Conservation (phyloP, 2,329 filamentous ascomycete genomes). For the Aspergillus sp. region DNA sequence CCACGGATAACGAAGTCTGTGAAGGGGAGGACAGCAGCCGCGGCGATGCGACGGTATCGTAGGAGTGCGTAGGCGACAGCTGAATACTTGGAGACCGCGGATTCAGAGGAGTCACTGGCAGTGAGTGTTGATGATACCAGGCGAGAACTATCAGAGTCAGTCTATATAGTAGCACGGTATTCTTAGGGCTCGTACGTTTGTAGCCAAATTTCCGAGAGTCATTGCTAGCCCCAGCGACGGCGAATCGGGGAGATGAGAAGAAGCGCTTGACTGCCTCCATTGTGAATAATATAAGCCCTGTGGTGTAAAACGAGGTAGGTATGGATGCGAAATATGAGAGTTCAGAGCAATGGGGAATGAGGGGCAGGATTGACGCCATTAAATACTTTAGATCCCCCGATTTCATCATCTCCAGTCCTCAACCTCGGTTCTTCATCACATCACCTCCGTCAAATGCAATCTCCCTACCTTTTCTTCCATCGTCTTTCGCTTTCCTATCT, state of each 20-base stretch:
- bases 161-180: conserved; percentile 1
- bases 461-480: not conserved
- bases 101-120: conserved; percentile 83
- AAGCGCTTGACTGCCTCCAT: conserved; percentile 67
- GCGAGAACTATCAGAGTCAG: conserved; percentile 65
- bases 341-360: not conserved
- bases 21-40: conserved; percentile 63
- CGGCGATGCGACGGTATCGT: conserved; percentile 67
- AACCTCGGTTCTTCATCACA: conserved; percentile 4
- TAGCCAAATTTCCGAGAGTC: conserved; percentile 85
- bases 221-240: conserved; percentile 85
- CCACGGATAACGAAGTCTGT: conserved; percentile 76
- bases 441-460: not conserved
- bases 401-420: conserved; percentile 2
- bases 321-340: not conserved
- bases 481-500: conserved; percentile 4
- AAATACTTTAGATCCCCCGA: not conserved
- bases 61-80: conserved; percentile 54
- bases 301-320: not conserved
- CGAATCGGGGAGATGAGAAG: conserved; percentile 77
- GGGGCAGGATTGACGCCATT: not conserved
- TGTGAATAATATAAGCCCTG: not conserved
- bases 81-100: conserved; percentile 66
- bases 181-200: conserved; percentile 60
- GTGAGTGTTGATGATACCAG: conserved; percentile 78